These are phyloP conservation scores for Fusarium decemcellulare DNA, from an alignment of 2,329 filamentous ascomycete genomes.

Conservation along the genomic window DNA sequence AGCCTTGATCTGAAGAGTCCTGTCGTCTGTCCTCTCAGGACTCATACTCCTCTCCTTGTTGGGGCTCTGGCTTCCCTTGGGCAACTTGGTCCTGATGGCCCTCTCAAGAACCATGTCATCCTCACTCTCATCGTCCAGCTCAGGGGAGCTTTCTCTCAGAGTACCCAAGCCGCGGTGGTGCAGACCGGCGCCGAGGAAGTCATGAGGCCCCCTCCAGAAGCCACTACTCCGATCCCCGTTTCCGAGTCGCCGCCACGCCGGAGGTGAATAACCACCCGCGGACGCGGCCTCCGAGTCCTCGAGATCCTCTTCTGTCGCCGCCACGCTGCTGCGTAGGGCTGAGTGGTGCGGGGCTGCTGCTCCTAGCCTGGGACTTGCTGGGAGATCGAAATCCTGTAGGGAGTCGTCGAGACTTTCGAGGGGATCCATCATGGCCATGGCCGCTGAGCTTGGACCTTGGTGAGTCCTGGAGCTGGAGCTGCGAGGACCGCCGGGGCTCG, in stretches of 20 bases:
- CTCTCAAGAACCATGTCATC: conserved; percentile 62
- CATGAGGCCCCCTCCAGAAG: conserved; percentile 71
- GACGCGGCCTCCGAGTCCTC: conserved; percentile 64
- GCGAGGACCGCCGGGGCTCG: conserved; percentile 13
- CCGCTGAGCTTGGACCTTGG: conserved; percentile 18
- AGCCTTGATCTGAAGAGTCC: conserved; percentile 55
- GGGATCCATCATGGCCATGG: conserved; percentile 50
- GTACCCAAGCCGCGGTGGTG: conserved; percentile 51
- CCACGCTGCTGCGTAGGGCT: conserved; percentile 52
- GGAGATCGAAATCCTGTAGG: conserved; percentile 68
- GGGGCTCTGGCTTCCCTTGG: conserved; percentile 69
- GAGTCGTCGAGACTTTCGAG: conserved; percentile 65
- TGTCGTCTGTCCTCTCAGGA: conserved; percentile 61
- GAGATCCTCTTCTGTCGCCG: conserved; percentile 53
- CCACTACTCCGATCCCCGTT: conserved; percentile 71
- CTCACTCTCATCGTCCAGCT: conserved; percentile 49
- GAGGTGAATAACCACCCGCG: conserved; percentile 71
- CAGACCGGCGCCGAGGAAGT: conserved; percentile 64
- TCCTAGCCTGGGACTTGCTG: conserved; percentile 54
- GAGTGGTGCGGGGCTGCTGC: conserved; percentile 48
- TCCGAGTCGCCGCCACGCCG: conserved; percentile 72
- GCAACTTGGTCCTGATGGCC: conserved; percentile 69
- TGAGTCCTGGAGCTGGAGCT: conserved; percentile 3
- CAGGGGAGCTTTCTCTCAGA: conserved; percentile 43
- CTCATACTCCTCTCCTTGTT: conserved; percentile 64